phyloP scores from a whole-genome alignment of 805 yeast genomes.

The Candida boleticola region DNA sequence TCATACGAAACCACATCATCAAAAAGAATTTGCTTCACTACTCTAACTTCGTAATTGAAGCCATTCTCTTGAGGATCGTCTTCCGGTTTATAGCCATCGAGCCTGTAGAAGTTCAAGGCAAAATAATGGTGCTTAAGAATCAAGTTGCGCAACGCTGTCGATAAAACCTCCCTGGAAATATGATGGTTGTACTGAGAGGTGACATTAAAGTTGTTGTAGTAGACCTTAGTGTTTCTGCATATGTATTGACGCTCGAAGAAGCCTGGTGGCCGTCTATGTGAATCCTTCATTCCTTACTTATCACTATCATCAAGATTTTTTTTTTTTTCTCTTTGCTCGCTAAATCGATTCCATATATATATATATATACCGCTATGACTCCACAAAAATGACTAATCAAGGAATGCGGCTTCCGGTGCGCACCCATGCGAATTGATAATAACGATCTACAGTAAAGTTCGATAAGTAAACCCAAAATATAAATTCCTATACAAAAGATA shows the following conservation, averaged over 20 bases:
- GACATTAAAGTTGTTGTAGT: slow-evolving; percentile 23
- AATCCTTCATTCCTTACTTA: neutral
- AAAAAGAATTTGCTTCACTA: slow-evolving; percentile 17
- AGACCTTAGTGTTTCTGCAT: slow-evolving; percentile 17
- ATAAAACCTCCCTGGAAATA: slow-evolving; percentile 13
- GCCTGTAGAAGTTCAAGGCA: slow-evolving; percentile 16
- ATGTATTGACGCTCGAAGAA: slow-evolving; percentile 23
- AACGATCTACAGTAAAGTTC: no score
- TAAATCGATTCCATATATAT: no score
- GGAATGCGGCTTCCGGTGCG: no score
- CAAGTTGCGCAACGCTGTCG: slow-evolving; percentile 16
- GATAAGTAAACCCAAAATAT: no score
- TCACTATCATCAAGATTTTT: no score
- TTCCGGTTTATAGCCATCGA: slow-evolving; percentile 1
- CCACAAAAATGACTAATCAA: no score
- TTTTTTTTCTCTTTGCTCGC: no score
- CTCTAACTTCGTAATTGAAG: slow-evolving; percentile 13
- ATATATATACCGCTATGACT: no score
- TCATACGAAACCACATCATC: slow-evolving; percentile 18
- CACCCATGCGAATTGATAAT: no score
- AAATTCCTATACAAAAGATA: no score
- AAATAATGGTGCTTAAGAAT: slow-evolving; percentile 16
- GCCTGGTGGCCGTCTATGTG: slow-evolving; percentile 12
- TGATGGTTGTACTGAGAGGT: slow-evolving; percentile 17
- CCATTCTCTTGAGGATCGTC: slow-evolving; percentile 7